Percentiles rank a stretch among this genome's conserved stretches.
Conservation (phyloP, 1,139 yeast species). For the Cylindricascospora bacillispora region DNA sequence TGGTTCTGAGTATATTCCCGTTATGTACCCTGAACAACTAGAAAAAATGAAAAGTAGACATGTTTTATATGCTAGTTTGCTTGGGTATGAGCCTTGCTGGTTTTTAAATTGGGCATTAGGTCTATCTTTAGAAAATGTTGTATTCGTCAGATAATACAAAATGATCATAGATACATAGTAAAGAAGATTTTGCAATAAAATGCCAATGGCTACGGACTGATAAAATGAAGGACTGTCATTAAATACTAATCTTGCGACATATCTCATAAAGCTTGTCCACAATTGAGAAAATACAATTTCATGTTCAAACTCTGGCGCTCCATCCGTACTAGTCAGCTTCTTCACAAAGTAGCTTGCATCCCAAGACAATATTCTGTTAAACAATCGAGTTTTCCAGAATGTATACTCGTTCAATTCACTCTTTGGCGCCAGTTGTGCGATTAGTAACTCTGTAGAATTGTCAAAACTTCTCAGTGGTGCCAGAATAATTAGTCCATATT, state of each 20-base stretch:
- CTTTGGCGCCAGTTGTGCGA: conserved; percentile 7
- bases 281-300: conserved; percentile 80
- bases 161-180: conserved; percentile 41
- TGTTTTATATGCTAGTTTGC: conserved; percentile 16
- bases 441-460: conserved; percentile 32
- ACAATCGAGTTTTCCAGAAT: conserved; percentile 18
- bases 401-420: neutral
- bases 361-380: conserved; percentile 59
- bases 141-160: conserved; percentile 38
- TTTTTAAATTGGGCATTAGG: conserved; percentile 4
- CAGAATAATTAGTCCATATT: conserved; percentile 29
- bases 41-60: conserved; percentile 44
- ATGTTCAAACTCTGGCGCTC: conserved; percentile 53
- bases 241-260: conserved; percentile 1
- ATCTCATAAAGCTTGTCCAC: conserved; percentile 49
- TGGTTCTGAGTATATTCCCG: conserved; percentile 70
- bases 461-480: conserved; percentile 36
- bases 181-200: conserved; percentile 37
- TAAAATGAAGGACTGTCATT: conserved; percentile 27
- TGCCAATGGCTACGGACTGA: conserved; percentile 31
- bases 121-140: conserved; percentile 23
- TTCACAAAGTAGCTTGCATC: conserved; percentile 71
- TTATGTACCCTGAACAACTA: conserved; percentile 73
- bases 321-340: conserved; percentile 33
- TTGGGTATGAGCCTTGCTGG: conserved; percentile 4